phyloP scores from a whole-genome alignment of 1,139 yeast genomes.

The Kurtzmaniella quercitrusa region DNA sequence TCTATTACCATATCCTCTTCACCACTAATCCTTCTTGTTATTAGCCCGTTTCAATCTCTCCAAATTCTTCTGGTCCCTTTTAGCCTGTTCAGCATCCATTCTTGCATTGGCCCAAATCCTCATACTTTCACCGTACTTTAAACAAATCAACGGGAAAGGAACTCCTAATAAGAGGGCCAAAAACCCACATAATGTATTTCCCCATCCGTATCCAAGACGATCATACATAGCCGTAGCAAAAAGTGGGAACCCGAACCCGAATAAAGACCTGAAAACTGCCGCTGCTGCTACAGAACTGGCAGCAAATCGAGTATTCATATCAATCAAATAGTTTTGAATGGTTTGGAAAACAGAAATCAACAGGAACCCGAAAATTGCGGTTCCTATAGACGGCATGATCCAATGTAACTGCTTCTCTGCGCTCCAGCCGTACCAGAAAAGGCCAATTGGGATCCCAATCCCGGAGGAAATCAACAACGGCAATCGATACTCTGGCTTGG shows the following conservation, averaged over 20 bases:
- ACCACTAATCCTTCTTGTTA: slow-evolving; percentile 5
- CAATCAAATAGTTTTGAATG: slow-evolving; percentile 40
- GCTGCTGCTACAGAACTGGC: slow-evolving; percentile 47
- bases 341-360: slow-evolving; percentile 43
- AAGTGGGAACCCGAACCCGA: slow-evolving; percentile 42
- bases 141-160: slow-evolving; percentile 43
- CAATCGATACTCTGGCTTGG: slow-evolving; percentile 41
- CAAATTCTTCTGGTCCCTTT: slow-evolving; percentile 30
- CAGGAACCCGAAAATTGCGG: slow-evolving; percentile 41
- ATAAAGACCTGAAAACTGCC: slow-evolving; percentile 40
- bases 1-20: too few relatives aligned
- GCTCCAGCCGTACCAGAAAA: slow-evolving; percentile 47
- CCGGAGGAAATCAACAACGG: slow-evolving; percentile 38
- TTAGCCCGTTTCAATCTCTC: slow-evolving; percentile 19
- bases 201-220: slow-evolving; percentile 42
- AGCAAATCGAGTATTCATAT: slow-evolving; percentile 41
- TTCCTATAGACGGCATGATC: slow-evolving; percentile 45
- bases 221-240: slow-evolving; percentile 39
- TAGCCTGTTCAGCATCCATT: slow-evolving; percentile 28
- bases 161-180: slow-evolving; percentile 37
- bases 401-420: slow-evolving; percentile 38
- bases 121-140: slow-evolving; percentile 35
- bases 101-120: slow-evolving; percentile 33
- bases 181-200: slow-evolving; percentile 41
- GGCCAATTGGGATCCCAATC: slow-evolving; percentile 34